phyloP scores from a whole-genome alignment of 1,284 basidiomycete species.

The Moniliophthora roreri region DNA sequence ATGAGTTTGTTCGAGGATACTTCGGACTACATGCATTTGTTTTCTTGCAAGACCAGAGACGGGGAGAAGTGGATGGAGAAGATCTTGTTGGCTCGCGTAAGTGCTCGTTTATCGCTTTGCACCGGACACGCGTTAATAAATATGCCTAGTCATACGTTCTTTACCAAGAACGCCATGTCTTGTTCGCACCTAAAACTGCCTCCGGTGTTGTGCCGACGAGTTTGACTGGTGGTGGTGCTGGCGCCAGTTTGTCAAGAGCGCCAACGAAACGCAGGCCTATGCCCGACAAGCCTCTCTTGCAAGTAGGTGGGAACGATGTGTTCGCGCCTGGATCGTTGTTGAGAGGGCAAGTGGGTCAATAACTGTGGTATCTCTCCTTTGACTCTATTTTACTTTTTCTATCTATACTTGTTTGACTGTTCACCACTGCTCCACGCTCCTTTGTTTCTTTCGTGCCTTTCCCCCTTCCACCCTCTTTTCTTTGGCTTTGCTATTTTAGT shows the following conservation, averaged over 20 bases:
- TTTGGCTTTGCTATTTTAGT: too few species aligned
- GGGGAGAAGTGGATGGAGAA: slow-evolving; percentile 71
- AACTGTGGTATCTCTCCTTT: too few species aligned
- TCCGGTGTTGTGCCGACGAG: slow-evolving; percentile 29
- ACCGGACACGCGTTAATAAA: not conserved
- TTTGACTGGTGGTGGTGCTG: not conserved
- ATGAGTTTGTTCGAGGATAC: slow-evolving; percentile 82
- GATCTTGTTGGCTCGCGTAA: slow-evolving; percentile 74
- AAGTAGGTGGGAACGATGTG: slow-evolving; percentile 34
- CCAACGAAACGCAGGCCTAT: slow-evolving; percentile 42
- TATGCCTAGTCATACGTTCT: slow-evolving; percentile 69
- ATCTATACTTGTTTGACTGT: too few species aligned
- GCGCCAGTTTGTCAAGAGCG: slow-evolving; percentile 39
- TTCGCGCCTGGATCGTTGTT: slow-evolving; percentile 74
- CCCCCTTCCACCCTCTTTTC: too few species aligned
- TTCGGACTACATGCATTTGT: slow-evolving; percentile 81
- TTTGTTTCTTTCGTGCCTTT: too few species aligned
- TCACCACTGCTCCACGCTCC: too few species aligned
- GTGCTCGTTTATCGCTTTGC: slow-evolving; percentile 25
- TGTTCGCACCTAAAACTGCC: slow-evolving; percentile 49
- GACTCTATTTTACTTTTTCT: too few species aligned
- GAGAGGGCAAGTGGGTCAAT: not conserved
- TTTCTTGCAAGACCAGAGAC: slow-evolving; percentile 71
- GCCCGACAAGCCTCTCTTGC: slow-evolving; percentile 41
- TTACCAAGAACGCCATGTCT: slow-evolving; percentile 71